Evolutionary conservation across 257 asterid genomes (phyloP), one percentile per base, ranked within the genome.

Genomic region (Ocimum tenuiflorum): DNA sequence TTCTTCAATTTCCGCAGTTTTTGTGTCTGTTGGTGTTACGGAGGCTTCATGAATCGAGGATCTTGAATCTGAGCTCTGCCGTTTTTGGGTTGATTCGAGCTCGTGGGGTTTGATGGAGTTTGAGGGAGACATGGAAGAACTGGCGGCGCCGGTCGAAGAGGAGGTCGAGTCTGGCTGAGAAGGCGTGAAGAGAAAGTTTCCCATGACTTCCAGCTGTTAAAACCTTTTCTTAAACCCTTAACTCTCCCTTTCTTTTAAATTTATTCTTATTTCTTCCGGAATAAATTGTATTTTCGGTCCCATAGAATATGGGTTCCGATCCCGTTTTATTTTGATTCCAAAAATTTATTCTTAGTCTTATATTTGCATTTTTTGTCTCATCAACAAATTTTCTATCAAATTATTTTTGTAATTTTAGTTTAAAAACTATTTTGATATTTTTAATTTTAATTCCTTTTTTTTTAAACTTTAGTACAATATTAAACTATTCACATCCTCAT

Each of bases 201-300:
- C 82, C 81, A 76, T 80, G 80, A 75, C 76, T 64, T 70, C 78
- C 59, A n/a, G 18, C 7, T 7, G 50, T 51, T 74, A 82, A 73
- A 79, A 82, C 82, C 82, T 55, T 61, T 36, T 60, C 71, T 78
- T 73, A 80, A 84, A 84, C 91, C 95, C 80, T 56, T 41, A 3
- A 31, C 4, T 18, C 1, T 10, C 23, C 5, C 43, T 11, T 0
- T 0, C 1, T 2, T 49, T 1, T 49, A 27, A 4, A 4, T 68
- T 31, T 55, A 2, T 1, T 2, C 31, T 41, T 24, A 54, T 8
- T 27, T 43, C 4, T 17, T 7, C n/a, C n/a, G n/a, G n/a, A n/a
- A n/a, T n/a, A n/a, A n/a, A n/a, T n/a, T n/a, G n/a, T n/a, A n/a
- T n/a, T n/a, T n/a, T n/a, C n/a, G n/a, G n/a, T n/a, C n/a, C n/a